A percentile compares a stretch with the other conserved stretches of the same genome.
Conservation (phyloP, 2,329 filamentous ascomycete genomes). For the Chrysoporthe austroafricana region DNA sequence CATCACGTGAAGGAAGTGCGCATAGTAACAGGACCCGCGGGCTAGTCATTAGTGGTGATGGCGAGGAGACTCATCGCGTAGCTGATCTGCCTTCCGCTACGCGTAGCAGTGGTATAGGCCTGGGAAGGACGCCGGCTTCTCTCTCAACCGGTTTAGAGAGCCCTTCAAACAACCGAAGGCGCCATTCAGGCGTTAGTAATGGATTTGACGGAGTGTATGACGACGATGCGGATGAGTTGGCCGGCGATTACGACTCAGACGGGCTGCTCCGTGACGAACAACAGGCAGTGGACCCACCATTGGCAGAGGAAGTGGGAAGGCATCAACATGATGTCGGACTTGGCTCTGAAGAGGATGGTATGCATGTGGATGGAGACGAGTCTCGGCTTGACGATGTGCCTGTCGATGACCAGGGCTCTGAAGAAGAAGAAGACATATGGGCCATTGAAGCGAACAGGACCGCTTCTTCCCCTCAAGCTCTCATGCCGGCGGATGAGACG, state of each 20-base stretch:
- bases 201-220: constrained; percentile 33
- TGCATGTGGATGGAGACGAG: constrained; percentile 21
- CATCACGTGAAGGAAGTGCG: constrained; percentile 24
- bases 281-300: constrained; percentile 29
- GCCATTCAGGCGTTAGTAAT: background rate
- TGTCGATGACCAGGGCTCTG: constrained; percentile 33
- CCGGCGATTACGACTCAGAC: constrained; percentile 29
- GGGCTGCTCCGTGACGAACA: constrained; percentile 27
- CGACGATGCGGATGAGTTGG: constrained; percentile 26
- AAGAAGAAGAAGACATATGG: constrained; percentile 60
- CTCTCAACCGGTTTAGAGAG: background rate
- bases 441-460: constrained; percentile 59
- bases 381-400: constrained; percentile 20
- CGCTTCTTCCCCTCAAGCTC: constrained; percentile 37
- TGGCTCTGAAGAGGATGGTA: background rate
- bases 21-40: constrained; percentile 20
- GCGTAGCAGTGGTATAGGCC: background rate
- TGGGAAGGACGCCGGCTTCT: background rate
- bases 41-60: constrained; percentile 16
- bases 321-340: background rate
- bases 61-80: constrained; percentile 19
- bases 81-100: background rate
- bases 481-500: constrained; percentile 29
- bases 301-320: constrained; percentile 9
- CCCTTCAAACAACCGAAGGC: background rate